phyloP scores from a whole-genome alignment of 257 asterid genomes.

The Scutellaria galericulata region DNA sequence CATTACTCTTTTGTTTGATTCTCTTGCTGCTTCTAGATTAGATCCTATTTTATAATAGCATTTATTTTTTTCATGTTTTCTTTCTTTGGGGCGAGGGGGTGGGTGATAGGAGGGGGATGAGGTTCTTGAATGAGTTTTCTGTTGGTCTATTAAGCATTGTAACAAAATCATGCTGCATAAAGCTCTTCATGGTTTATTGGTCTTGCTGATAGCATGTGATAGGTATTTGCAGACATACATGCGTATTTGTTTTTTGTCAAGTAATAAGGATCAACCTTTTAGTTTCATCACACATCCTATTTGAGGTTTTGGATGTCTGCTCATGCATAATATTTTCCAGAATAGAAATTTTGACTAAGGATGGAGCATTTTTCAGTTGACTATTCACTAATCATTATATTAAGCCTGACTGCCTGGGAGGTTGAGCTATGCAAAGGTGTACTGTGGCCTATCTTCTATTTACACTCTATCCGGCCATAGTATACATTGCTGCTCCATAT shows the following conservation, averaged over 20 bases:
- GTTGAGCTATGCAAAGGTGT: constrained; percentile 11
- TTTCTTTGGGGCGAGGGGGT: too few species aligned
- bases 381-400: constrained; percentile 9
- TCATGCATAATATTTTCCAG: constrained; percentile 1
- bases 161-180: constrained; percentile 3
- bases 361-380: constrained; percentile 9
- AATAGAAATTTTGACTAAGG: background rate
- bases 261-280: constrained; percentile 15
- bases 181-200: constrained; percentile 18
- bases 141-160: constrained; percentile 13
- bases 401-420: background rate
- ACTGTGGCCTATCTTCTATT: background rate
- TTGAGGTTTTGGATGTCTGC: constrained; percentile 17
- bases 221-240: constrained; percentile 13
- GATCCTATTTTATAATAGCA: constrained; percentile 7
- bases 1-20: constrained; percentile 24
- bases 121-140: constrained; percentile 26
- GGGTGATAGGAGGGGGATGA: too few species aligned
- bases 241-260: constrained; percentile 11
- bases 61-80: too few species aligned
- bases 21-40: constrained; percentile 16
- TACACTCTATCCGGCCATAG: constrained; percentile 1
- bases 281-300: constrained; percentile 6
- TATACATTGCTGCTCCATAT: background rate
- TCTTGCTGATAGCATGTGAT: constrained; percentile 6